phyloP scores from a whole-genome alignment of 192 early-diverging fungal genomes.

The Coemansia umbellata region DNA sequence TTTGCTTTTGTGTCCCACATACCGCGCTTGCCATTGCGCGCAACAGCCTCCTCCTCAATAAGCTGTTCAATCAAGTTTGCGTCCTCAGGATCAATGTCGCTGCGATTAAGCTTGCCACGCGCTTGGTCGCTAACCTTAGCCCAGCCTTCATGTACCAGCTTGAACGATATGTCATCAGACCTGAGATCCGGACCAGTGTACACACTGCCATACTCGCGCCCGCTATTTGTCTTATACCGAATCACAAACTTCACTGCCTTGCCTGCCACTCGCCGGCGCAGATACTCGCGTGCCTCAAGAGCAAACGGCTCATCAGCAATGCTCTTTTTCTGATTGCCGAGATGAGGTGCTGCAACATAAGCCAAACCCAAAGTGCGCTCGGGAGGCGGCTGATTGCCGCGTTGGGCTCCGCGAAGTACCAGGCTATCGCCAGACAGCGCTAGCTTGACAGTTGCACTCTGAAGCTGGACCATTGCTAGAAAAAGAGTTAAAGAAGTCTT shows the following conservation, averaged over 20 bases:
- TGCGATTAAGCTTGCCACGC: constrained; percentile 33
- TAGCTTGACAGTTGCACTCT: constrained; percentile 77
- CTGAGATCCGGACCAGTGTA: constrained; percentile 49
- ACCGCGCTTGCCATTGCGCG: constrained; percentile 66
- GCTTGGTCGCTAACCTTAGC: constrained; percentile 69
- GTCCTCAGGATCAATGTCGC: constrained; percentile 35
- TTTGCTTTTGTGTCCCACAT: constrained; percentile 66
- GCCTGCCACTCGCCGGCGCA: constrained; percentile 81
- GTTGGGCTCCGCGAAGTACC: constrained; percentile 77
- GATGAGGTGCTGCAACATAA: constrained; percentile 77
- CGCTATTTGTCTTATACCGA: constrained; percentile 49
- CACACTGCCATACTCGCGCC: constrained; percentile 65
- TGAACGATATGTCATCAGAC: constrained; percentile 66
- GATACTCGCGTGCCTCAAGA: constrained; percentile 83
- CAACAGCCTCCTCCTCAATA: constrained; percentile 65
- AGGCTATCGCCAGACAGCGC: constrained; percentile 92
- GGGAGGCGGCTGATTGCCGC: constrained; percentile 73
- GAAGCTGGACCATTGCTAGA: constrained; percentile 15
- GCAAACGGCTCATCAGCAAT: constrained; percentile 85
- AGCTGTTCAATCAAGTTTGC: constrained; percentile 43
- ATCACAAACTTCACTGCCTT: constrained; percentile 81
- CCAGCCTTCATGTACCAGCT: constrained; percentile 81
- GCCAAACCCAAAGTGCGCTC: constrained; percentile 81
- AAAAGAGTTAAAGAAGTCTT: no score
- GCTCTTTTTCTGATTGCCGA: constrained; percentile 70